Base-by-base conservation (phyloP, 179 eudicot species). In the Kewa caespitosa region DNA sequence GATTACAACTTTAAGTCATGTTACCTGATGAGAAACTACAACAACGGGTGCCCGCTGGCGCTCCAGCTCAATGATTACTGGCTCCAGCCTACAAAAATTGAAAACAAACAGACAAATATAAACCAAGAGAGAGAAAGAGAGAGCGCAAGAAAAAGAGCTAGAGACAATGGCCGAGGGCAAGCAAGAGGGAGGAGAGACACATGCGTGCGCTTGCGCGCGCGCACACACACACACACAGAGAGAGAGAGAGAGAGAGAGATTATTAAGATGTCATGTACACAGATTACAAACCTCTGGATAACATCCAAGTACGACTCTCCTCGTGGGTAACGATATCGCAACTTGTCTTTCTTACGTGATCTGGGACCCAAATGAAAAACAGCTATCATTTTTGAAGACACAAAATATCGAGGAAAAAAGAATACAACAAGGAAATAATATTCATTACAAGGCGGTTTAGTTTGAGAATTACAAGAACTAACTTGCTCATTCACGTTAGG, bases 231-330 rank as follows among this genome's bases (percentile, higher is more conserved):
- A n/a, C n/a, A n/a, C n/a, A n/a, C n/a, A n/a, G n/a, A n/a, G n/a
- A n/a, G 69, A 39, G 15, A 31, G 37, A 38, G 31, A 9, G 36
- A 41, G 15, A 20, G 5, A 17, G 37, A 14, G n/a, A 22, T 6
- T 37, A 37, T 61, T n/a, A 75, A 57, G 61, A 28, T 42, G 25
- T 15, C 28, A 43, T 23, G 28, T 9, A 67, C 20, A 61, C 72
- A 65, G 38, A 27, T 20, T 28, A 78, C 81, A 36, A 67, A 93
- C 99, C 99, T 93, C 78, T 95, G 99, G 83, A 95, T 95, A 38
- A 95, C 99, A 88, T 95, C 99, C 80, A 95, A 88, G 81, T 95
- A 95, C 32, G 99, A 95, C 82, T 95, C 99, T 78, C 99, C 99
- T 80, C 99, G 97, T 78, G 98, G 98, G 84, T 95, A 95, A 61